phyloP scores from a whole-genome alignment of 306 rosid species.

The Canavalia gladiata region DNA sequence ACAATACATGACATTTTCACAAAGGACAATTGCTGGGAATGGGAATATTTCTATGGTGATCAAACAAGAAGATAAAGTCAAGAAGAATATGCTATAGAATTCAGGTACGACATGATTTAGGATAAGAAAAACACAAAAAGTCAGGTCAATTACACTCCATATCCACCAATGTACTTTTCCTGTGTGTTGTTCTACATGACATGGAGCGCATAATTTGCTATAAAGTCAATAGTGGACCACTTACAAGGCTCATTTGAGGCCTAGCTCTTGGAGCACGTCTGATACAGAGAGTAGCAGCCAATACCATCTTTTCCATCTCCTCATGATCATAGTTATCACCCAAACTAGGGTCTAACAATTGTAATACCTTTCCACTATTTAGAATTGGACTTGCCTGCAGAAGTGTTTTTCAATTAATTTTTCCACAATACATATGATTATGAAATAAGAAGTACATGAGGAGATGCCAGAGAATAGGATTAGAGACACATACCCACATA shows the following conservation, averaged over 20 bases:
- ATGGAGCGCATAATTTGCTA: conserved; percentile 30
- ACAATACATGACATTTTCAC: conserved; percentile 22
- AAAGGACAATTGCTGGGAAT: conserved; percentile 4
- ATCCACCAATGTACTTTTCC: neutral
- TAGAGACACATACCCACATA: conserved; percentile 86
- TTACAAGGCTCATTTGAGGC: conserved; percentile 90
- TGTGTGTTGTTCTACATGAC: conserved; percentile 4
- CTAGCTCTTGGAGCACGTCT: conserved; percentile 88
- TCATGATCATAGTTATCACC: conserved; percentile 65
- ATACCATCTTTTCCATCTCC: conserved; percentile 81
- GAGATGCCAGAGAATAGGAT: conserved; percentile 10
- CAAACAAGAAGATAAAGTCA: conserved; percentile 46
- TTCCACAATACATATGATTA: conserved; percentile 26
- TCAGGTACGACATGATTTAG: conserved; percentile 40
- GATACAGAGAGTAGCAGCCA: conserved; percentile 92
- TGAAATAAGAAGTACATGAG: conserved; percentile 42
- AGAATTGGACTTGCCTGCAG: conserved; percentile 92
- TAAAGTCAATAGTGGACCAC: conserved; percentile 55
- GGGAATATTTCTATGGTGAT: conserved; percentile 19
- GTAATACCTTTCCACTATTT: conserved; percentile 70
- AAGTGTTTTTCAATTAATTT: conserved; percentile 2
- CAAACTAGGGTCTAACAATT: conserved; percentile 80
- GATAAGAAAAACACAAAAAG: conserved; percentile 30
- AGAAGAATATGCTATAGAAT: conserved; percentile 10
- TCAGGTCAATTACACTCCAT: conserved; percentile 22